Conservation (phyloP, 441 rosid species). For the Populus hybrid region DNA sequence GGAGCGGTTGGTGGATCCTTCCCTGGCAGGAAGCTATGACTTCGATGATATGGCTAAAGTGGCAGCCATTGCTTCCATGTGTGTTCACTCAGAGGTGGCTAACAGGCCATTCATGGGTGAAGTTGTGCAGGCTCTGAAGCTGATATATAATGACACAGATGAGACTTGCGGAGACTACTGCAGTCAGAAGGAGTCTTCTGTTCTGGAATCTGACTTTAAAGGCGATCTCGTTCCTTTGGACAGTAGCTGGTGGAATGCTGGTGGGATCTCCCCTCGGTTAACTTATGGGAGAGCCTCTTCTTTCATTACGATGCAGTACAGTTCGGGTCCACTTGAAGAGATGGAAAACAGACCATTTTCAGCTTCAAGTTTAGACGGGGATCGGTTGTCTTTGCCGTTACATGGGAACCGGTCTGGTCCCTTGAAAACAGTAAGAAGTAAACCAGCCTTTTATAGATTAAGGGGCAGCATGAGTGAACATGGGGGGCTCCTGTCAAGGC, state of each 20-base stretch:
- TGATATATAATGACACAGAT: slow-evolving; percentile 79
- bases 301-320: slow-evolving; percentile 88
- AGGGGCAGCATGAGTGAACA: slow-evolving; percentile 96
- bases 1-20: slow-evolving; percentile 77
- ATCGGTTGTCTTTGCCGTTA: slow-evolving; percentile 44
- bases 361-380: slow-evolving; percentile 46
- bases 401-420: slow-evolving; percentile 93
- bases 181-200: slow-evolving; percentile 85
- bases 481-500: slow-evolving; percentile 59
- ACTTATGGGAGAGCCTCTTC: slow-evolving; percentile 75
- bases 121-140: slow-evolving; percentile 96
- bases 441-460: slow-evolving; percentile 55
- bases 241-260: slow-evolving; percentile 91
- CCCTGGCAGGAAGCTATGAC: slow-evolving; percentile 64
- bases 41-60: slow-evolving; percentile 93
- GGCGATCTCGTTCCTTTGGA: slow-evolving; percentile 72
- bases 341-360: slow-evolving; percentile 65
- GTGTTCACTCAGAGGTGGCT: slow-evolving; percentile 91
- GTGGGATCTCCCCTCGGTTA: slow-evolving; percentile 58
- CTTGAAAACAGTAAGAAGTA: slow-evolving; percentile 63
- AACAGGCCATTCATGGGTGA: slow-evolving; percentile 97
- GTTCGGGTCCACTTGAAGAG: slow-evolving; percentile 80
- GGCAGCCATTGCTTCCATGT: slow-evolving; percentile 96
- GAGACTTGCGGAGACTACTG: slow-evolving; percentile 72
- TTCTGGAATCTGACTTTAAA: slow-evolving; percentile 68